Evolutionary conservation across 2,329 filamentous ascomycete species (phyloP), one percentile per base, ranked within the genome.

Genomic region (Salinomyces thailandicus): DNA sequence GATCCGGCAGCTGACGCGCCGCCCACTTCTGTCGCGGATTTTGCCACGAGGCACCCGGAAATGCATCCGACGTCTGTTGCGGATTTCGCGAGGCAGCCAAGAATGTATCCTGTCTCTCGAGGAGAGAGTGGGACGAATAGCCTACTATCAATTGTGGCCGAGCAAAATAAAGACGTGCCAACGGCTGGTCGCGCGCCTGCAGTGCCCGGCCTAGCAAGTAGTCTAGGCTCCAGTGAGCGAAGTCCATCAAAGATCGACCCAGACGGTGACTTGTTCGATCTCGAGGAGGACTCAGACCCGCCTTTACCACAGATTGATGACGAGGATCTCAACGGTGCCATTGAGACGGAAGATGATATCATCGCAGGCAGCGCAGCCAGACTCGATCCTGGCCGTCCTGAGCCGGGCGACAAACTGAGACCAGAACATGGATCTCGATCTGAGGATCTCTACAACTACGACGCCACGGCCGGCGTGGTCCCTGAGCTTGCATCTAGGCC

Each of bases 231-330:
- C 8, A 15, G 11, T n/a, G 8, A 7, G 8, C 27, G 27, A 9
- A 30, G 11, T 8, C 27, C 11, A 8, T 30, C 27, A 8, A 30
- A 30, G 26, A 40, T 47, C 12, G 46, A 50, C 27, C 42, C 51
- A 5, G 52, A 54, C 37, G 50, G 52, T 14, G 52, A 55, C 34
- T 42, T 55, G 15, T 55, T 55, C 32, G 52, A 49, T 30, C 41
- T 55, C n/a, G 48, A 52, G 12, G 49, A 50, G 6, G 43, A 45
- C 3, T 19, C 31, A 13, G 43, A 42, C 28, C 11, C 11, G 12
- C 36, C 19, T 8, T n/a, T 20, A 14, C 14, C 26, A 24, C 18
- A 6, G 14, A 22, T 27, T 11, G 33, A 31, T 5, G 13, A 17
- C 11, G 34, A 37, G 17, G 37, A 38, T n/a, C 6, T 18, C 15